Conservation (phyloP, 805 yeast species). For the Spathaspora passalidarum region DNA sequence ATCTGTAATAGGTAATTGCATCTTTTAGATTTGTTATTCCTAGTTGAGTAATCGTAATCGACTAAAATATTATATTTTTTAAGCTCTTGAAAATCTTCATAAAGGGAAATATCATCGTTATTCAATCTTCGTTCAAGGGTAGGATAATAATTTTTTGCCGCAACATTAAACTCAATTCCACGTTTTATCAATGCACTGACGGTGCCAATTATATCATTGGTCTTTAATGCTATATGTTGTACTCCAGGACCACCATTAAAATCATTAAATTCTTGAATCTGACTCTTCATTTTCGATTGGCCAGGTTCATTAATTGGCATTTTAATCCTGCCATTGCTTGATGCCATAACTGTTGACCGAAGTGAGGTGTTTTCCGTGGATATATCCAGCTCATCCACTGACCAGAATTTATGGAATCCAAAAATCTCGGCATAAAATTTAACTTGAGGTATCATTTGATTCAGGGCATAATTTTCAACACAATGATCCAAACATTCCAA, state of each 20-base stretch:
- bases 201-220: constrained; percentile 57
- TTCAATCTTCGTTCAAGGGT: constrained; percentile 45
- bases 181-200: constrained; percentile 52
- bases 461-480: constrained; percentile 77
- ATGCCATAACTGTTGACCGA: constrained; percentile 74
- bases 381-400: constrained; percentile 78
- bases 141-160: constrained; percentile 57
- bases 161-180: constrained; percentile 68
- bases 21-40: constrained; percentile 15
- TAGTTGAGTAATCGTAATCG: constrained; percentile 64
- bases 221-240: constrained; percentile 75
- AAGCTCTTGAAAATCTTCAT: constrained; percentile 52
- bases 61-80: constrained; percentile 58
- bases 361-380: constrained; percentile 68
- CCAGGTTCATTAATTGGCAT: constrained; percentile 90
- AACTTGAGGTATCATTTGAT: constrained; percentile 58
- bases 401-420: constrained; percentile 80
- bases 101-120: constrained; percentile 40
- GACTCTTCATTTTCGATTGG: constrained; percentile 59
- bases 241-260: constrained; percentile 80
- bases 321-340: constrained; percentile 59
- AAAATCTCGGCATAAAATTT: constrained; percentile 57
- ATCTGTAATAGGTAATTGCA: constrained; percentile 76
- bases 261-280: constrained; percentile 78
- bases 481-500: constrained; percentile 65